Evolutionary conservation across 1,284 basidiomycete genomes (phyloP).

Genomic region (Heterobasidion irregulare): DNA sequence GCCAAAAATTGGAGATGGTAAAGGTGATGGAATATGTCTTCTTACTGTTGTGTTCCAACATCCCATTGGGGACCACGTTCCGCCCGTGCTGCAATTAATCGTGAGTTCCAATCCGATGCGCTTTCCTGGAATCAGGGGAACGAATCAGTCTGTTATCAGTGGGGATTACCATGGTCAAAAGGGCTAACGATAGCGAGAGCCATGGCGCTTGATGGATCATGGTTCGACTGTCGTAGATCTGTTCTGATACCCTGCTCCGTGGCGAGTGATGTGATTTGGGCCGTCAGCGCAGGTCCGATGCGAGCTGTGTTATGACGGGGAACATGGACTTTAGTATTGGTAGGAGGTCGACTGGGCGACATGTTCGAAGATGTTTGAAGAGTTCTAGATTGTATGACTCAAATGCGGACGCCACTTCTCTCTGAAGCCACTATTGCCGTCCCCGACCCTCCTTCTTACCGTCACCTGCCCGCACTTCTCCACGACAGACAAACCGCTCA

Average conservation of each 20-base stretch:
- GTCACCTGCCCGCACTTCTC: background rate
- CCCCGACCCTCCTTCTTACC: background rate
- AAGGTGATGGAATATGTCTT: background rate
- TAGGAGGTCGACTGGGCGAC: slow-evolving; percentile 46
- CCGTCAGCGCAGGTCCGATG: slow-evolving; percentile 52
- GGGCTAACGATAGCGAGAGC: slow-evolving; percentile 47
- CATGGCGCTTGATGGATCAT: slow-evolving; percentile 41
- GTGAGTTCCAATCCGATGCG: slow-evolving; percentile 79
- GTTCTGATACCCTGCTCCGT: slow-evolving; percentile 38
- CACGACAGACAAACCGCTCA: too few species aligned
- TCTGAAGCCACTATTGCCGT: too few species aligned
- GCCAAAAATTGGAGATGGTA: background rate
- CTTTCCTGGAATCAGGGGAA: slow-evolving; percentile 41
- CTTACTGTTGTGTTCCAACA: slow-evolving; percentile 73
- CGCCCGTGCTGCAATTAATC: slow-evolving; percentile 67
- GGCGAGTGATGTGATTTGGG: slow-evolving; percentile 48
- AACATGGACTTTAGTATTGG: slow-evolving; percentile 52
- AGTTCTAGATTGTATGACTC: too few species aligned
- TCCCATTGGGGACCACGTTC: slow-evolving; percentile 81
- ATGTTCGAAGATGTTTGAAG: slow-evolving; percentile 22
- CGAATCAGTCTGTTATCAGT: too few species aligned
- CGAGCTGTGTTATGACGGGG: slow-evolving; percentile 69
- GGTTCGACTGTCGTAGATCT: slow-evolving; percentile 52
- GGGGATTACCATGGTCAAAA: too few species aligned
- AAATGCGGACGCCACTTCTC: too few species aligned